Evolutionary conservation across 176 grass and related monocot species (phyloP).

Genomic region (Aegilops speltoides): DNA sequence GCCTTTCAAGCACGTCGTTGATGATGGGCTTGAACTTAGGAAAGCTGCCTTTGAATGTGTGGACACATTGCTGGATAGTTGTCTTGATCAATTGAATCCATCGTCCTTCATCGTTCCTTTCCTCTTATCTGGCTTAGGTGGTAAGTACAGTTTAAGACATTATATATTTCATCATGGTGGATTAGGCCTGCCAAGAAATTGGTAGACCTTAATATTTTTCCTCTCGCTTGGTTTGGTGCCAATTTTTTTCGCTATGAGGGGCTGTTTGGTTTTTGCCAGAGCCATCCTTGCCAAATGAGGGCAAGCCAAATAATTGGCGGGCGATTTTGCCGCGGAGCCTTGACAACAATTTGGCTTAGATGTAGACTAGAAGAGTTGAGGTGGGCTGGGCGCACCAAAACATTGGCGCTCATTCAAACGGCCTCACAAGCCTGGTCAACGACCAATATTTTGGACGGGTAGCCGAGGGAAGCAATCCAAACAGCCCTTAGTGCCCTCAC

Average conservation of each 20-base stretch:
- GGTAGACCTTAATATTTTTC: neutral
- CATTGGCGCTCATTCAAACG: too few relatives aligned
- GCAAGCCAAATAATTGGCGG: too few relatives aligned
- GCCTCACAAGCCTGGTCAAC: too few relatives aligned
- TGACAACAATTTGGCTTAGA: too few relatives aligned
- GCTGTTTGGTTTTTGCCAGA: too few relatives aligned
- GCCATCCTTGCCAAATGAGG: too few relatives aligned
- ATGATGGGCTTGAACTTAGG: slow-evolving; percentile 25
- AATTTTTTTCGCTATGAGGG: neutral
- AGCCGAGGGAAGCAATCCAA: too few relatives aligned
- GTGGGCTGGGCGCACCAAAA: too few relatives aligned
- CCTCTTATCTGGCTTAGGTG: slow-evolving; percentile 14
- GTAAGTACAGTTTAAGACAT: neutral
- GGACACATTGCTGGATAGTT: slow-evolving; percentile 16
- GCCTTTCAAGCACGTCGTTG: slow-evolving; percentile 12
- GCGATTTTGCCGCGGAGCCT: too few relatives aligned
- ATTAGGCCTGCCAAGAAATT: neutral
- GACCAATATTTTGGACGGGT: too few relatives aligned
- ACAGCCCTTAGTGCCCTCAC: neutral
- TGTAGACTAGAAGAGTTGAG: too few relatives aligned
- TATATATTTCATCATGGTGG: neutral
- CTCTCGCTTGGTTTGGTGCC: neutral
- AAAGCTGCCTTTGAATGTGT: slow-evolving; percentile 20
- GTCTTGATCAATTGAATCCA: slow-evolving; percentile 20
- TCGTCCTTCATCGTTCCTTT: slow-evolving; percentile 9